Evolutionary conservation across 192 early-diverging fungal species (phyloP).

Genomic region (Rhizophagus prolifer): DNA sequence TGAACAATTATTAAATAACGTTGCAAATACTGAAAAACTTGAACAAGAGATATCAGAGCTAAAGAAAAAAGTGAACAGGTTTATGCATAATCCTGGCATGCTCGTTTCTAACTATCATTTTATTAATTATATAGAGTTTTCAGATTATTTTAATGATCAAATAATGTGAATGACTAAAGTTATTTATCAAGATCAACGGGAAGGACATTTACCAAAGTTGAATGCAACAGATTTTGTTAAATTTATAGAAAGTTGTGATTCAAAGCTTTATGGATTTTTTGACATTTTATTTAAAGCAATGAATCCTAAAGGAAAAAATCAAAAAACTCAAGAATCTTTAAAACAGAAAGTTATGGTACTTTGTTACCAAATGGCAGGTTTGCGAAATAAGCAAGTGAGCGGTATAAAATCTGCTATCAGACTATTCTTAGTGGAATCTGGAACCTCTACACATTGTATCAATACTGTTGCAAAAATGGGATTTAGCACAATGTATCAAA

Average conservation of each 20-base stretch:
- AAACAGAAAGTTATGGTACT: constrained; percentile 1
- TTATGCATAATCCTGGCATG: too few species aligned
- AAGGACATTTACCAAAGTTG: background rate
- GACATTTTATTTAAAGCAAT: background rate
- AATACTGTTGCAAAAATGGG: background rate
- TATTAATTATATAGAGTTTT: background rate
- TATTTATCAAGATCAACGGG: background rate
- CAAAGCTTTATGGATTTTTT: background rate
- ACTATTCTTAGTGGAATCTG: background rate
- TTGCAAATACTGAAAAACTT: too few species aligned
- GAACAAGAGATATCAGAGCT: too few species aligned
- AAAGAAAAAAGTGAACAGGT: too few species aligned
- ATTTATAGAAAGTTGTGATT: background rate
- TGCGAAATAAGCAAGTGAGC: constrained; percentile 11
- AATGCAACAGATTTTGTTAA: background rate
- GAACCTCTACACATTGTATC: background rate
- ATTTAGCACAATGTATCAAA: background rate
- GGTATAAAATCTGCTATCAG: background rate
- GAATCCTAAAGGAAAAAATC: background rate
- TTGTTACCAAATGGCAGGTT: background rate
- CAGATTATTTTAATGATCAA: background rate
- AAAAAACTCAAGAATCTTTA: background rate
- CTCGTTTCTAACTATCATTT: too few species aligned
- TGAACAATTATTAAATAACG: too few species aligned
- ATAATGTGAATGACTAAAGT: background rate